phyloP scores from a whole-genome alignment of 257 asterid genomes.

The Verbascum thapsus region DNA sequence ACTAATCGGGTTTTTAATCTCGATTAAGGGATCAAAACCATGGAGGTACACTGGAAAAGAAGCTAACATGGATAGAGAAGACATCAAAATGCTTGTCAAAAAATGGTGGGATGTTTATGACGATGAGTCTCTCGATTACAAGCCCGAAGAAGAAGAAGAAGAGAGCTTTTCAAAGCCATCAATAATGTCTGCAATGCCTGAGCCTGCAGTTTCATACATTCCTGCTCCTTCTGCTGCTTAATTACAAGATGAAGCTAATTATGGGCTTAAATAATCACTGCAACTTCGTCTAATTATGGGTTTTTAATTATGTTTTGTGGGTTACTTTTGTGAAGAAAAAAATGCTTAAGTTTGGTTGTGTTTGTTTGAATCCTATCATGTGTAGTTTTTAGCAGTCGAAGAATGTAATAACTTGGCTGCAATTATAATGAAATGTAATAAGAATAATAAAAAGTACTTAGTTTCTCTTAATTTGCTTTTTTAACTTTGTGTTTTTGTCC shows the following conservation, averaged over 20 bases:
- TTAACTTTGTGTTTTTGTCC: too few species aligned
- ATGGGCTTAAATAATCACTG: too few species aligned
- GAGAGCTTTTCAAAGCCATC: constrained; percentile 51
- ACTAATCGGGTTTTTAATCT: too few species aligned
- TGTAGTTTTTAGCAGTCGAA: constrained; percentile 24
- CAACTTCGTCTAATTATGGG: not conserved
- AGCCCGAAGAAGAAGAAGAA: constrained; percentile 31
- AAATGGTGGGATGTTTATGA: constrained; percentile 55
- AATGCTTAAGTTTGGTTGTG: constrained; percentile 32
- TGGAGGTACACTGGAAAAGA: constrained; percentile 53
- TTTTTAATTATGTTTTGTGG: not conserved
- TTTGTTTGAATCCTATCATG: constrained; percentile 28
- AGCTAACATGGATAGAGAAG: constrained; percentile 51
- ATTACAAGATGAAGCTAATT: constrained; percentile 14
- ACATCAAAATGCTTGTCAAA: constrained; percentile 40
- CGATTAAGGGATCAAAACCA: constrained; percentile 70
- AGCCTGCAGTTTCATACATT: constrained; percentile 51
- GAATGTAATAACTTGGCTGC: constrained; percentile 31
- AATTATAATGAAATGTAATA: too few species aligned
- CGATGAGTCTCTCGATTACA: constrained; percentile 44
- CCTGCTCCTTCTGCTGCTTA: constrained; percentile 83
- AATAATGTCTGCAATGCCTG: constrained; percentile 47
- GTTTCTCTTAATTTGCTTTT: too few species aligned
- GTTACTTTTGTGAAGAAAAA: too few species aligned
- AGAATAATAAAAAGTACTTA: too few species aligned